phyloP scores from a whole-genome alignment of 768 basidiomycete genomes.

The Kwoniella dendrophila region DNA sequence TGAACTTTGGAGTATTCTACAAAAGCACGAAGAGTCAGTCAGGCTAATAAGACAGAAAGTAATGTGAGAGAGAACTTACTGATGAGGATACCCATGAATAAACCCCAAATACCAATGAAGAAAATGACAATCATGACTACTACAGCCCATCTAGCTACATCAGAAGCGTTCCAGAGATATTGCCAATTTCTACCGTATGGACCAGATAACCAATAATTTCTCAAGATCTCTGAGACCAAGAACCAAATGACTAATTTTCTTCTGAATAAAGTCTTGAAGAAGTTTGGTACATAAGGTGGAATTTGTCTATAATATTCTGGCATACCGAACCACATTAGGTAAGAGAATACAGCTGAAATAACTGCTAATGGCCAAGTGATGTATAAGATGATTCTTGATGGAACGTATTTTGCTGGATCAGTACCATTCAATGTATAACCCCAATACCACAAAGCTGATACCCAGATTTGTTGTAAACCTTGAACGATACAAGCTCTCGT shows the following conservation, averaged over 20 bases:
- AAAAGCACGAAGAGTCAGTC: slow-evolving; percentile 16
- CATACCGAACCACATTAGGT: slow-evolving; percentile 80
- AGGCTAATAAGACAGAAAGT: neutral
- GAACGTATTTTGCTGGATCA: slow-evolving; percentile 60
- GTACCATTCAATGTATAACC: slow-evolving; percentile 71
- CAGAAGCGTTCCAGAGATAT: slow-evolving; percentile 79
- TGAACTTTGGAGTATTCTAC: slow-evolving; percentile 85
- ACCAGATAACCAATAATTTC: slow-evolving; percentile 58
- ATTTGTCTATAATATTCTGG: slow-evolving; percentile 74
- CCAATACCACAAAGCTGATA: slow-evolving; percentile 95
- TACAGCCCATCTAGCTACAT: slow-evolving; percentile 80
- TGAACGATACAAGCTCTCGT: slow-evolving; percentile 88
- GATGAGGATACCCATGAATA: slow-evolving; percentile 71
- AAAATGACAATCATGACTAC: slow-evolving; percentile 76
- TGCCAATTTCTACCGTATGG: slow-evolving; percentile 82
- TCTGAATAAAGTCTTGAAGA: slow-evolving; percentile 83
- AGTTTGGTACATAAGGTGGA: slow-evolving; percentile 91
- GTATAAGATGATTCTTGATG: slow-evolving; percentile 83
- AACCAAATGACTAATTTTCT: slow-evolving; percentile 93
- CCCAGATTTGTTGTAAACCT: slow-evolving; percentile 94
- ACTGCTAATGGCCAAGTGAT: slow-evolving; percentile 79
- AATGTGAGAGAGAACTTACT: too few relatives aligned
- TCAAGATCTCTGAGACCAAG: slow-evolving; percentile 83
- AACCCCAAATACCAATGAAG: slow-evolving; percentile 85
- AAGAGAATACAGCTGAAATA: slow-evolving; percentile 74